Evolutionary conservation across 75 land plant genomes (phyloP).

Genomic region (Pinus tabuliformis): DNA sequence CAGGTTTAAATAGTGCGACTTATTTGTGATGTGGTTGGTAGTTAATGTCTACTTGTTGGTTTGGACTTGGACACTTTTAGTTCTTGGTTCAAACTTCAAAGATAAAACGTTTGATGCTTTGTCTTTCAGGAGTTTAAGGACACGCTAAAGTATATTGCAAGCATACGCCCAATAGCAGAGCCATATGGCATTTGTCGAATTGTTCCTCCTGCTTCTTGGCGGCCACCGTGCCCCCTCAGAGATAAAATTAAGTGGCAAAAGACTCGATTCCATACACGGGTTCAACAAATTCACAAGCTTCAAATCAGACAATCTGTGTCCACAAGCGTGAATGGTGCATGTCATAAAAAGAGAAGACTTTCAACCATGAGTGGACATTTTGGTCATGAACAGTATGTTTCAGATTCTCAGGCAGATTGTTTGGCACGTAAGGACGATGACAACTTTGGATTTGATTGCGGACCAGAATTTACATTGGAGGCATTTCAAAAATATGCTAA

Average conservation of each 20-base stretch:
- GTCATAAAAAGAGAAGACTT: conserved; percentile 33
- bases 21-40: not conserved
- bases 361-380: conserved; percentile 25
- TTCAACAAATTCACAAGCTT: conserved; percentile 83
- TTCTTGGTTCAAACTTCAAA: too few species aligned
- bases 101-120: not conserved
- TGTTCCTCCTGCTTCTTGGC: conserved; percentile 85
- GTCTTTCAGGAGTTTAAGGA: conserved; percentile 74
- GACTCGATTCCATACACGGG: conserved; percentile 67
- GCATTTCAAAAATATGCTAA: conserved; percentile 76
- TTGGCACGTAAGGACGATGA: conserved; percentile 47
- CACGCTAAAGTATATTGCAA: conserved; percentile 73
- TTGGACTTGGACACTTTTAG: too few species aligned
- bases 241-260: conserved; percentile 44
- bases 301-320: conserved; percentile 75
- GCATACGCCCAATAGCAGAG: conserved; percentile 64
- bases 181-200: conserved; percentile 95
- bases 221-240: conserved; percentile 72
- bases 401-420: conserved; percentile 22
- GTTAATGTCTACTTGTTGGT: not conserved
- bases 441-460: conserved; percentile 88
- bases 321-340: conserved; percentile 28
- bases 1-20: not conserved
- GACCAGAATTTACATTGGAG: conserved; percentile 65
- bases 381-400: conserved; percentile 12